Evolutionary conservation across 495 filamentous ascomycete species (phyloP), one percentile per base, ranked within the genome.

Genomic region (Astrothelium macrocarpum): DNA sequence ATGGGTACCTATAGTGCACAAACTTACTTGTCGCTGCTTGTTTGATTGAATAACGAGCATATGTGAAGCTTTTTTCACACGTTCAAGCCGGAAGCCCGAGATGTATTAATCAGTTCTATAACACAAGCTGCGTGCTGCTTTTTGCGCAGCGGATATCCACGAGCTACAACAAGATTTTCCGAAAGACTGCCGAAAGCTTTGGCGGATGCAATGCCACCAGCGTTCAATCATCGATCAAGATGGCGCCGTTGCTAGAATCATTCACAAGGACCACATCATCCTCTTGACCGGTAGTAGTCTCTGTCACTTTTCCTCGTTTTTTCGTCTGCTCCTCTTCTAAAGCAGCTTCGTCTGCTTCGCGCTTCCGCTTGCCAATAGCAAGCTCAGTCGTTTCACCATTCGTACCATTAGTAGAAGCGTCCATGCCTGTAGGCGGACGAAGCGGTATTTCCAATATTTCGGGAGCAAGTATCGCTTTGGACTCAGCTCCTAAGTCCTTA

Each of bases 151-250:
- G 5, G 20, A 9, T 56, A 28, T 56, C 9, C 49, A 26, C 10
- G 10, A 29, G 25, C 7, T 26, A 29, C 1, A 28, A 9, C 23
- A 56, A 28, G 9, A 16, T 28, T 3, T 4, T 20, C 49, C 14
- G 14, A 20, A 28, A 26, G 25, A n/a, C 4, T 4, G 9, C 49
- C 14, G 14, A 20, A 49, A 18, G 3, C 9, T 49, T 11, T 49
- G 43, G 43, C 10, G n/a, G n/a, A 20, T 5, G 43, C 18, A 14
- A 0, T 16, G 49, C 0, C 29, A 11, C 9, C 11, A 12, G 9
- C 12, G 9, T 9, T 56, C 49, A 56, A 72, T 91, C 87, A 28
- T 90, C 85, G 69, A 95, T 91, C 61, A 90, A 68, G 66, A 95
- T 92, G 10, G 86, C 84, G 25, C 87, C 88, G 39, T 81, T 82